Base-by-base conservation (phyloP, 2,329 filamentous ascomycete species). In the Aspergillus felis region DNA sequence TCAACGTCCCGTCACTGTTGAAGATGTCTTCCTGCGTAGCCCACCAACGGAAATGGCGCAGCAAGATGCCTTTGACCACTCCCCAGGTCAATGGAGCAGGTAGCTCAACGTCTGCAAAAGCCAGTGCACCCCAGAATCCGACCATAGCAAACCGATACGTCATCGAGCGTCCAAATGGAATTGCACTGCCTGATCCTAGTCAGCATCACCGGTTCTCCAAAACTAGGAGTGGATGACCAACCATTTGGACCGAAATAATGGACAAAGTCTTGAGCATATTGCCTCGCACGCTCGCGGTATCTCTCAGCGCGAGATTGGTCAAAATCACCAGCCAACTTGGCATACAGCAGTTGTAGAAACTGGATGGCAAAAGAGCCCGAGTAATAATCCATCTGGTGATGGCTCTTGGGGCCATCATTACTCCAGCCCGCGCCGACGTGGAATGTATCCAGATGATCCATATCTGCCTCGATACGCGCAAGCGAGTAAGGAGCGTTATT, bases 361-460 rank as follows among this genome's bases (percentile, higher is more conserved):
- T 92, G 89, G 56, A 92, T 93, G 1, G 89, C 90, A 69, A 92
- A 92, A 57, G 87, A 90, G 9, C 88, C 89, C 0, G 88, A 91
- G 73, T 92, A 93, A 68, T 92, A 92, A 71, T 92, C 89, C 86
- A 92, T 91, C 73, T 92, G 89, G 57, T 90, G 88, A 57, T 92
- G 90, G 14, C 86, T 86, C 66, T 88, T 86, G 0, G 90, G 90
- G 0, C 90, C 90, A 68, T 93, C 90, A 65, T 92, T 91, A 2
- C 87, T 91, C 90, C 90, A 93, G 0, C 90, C 89, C 49, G 85
- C 87, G 5, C 89, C 89, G n/a, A 89, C 84, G 68, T 92, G 91
- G 71, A 92, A 93, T 0, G 87, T 90, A 66, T 92, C 85, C 9
- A 93, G 79, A 64, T 92, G 89, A 64, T 88, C 82, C 68, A 93